Evolutionary conservation across 2,329 filamentous ascomycete genomes (phyloP).

Genomic region (Bimuria novae-zelandiae): DNA sequence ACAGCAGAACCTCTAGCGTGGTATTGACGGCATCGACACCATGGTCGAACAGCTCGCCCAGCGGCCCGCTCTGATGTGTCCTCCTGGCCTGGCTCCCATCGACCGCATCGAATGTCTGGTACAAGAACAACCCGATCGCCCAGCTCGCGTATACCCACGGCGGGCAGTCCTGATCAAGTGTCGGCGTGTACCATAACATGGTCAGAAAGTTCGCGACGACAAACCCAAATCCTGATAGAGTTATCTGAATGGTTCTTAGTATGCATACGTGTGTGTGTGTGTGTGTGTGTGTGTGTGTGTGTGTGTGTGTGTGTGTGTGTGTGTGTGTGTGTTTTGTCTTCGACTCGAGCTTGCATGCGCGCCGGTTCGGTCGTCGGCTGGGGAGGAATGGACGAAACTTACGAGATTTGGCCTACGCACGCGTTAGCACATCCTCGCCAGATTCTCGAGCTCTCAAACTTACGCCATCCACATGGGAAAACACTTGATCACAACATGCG

Average conservation of each 20-base stretch:
- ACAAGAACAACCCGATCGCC: slow-evolving; percentile 87
- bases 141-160: slow-evolving; percentile 94
- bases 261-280: background rate
- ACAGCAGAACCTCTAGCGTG: slow-evolving; percentile 88
- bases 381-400: slow-evolving; percentile 20
- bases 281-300: too few species aligned
- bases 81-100: slow-evolving; percentile 91
- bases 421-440: slow-evolving; percentile 25
- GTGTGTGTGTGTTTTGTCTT: too few species aligned
- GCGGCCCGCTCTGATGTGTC: slow-evolving; percentile 87
- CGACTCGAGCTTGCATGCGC: too few species aligned
- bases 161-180: slow-evolving; percentile 89
- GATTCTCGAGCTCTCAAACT: slow-evolving; percentile 41
- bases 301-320: too few species aligned
- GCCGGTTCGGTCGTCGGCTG: background rate
- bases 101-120: slow-evolving; percentile 98
- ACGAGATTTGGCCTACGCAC: slow-evolving; percentile 43
- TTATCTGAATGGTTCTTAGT: slow-evolving; percentile 63
- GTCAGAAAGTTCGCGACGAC: slow-evolving; percentile 88
- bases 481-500: slow-evolving; percentile 86
- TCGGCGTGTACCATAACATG: slow-evolving; percentile 94
- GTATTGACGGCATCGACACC: slow-evolving; percentile 96
- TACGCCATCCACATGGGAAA: slow-evolving; percentile 95
- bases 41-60: slow-evolving; percentile 97
- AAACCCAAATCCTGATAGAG: slow-evolving; percentile 86